Evolutionary conservation across 2,329 filamentous ascomycete species (phyloP).

Genomic region (Monosporascus sp.): DNA sequence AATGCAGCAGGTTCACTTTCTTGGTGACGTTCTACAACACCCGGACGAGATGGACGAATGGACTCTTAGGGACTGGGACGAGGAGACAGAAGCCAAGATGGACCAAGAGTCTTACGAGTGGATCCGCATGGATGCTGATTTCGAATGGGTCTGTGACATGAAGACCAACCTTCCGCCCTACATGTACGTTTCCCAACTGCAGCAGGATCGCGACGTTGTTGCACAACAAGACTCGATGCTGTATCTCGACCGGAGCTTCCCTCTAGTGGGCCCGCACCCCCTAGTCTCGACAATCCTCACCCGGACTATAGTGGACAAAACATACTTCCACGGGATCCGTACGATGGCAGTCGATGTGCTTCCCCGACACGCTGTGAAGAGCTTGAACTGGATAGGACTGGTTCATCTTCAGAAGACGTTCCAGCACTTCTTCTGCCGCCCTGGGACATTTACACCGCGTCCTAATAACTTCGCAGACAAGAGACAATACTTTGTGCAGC

Average conservation of each 20-base stretch:
- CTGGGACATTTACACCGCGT: conserved; percentile 69
- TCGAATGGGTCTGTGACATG: conserved; percentile 92
- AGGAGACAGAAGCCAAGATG: conserved; percentile 85
- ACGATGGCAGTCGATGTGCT: conserved; percentile 77
- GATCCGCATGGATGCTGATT: conserved; percentile 97
- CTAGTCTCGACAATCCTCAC: conserved; percentile 85
- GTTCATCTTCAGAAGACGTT: conserved; percentile 83
- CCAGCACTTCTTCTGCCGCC: conserved; percentile 80
- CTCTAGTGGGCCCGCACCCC: conserved; percentile 53
- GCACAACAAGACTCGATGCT: conserved; percentile 76
- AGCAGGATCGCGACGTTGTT: conserved; percentile 94
- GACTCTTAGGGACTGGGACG: conserved; percentile 82
- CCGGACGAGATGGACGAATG: conserved; percentile 78
- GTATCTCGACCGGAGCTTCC: conserved; percentile 57
- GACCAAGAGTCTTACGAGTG: conserved; percentile 96
- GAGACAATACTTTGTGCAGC: conserved; percentile 77
- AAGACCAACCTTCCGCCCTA: conserved; percentile 79
- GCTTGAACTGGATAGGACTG: conserved; percentile 69
- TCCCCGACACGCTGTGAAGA: conserved; percentile 66
- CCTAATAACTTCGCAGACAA: conserved; percentile 92
- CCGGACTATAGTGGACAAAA: conserved; percentile 81
- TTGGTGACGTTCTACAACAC: conserved; percentile 83
- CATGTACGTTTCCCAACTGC: conserved; percentile 96
- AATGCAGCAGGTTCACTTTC: conserved; percentile 78
- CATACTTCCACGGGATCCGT: conserved; percentile 92